A percentile compares a stretch with the other conserved stretches of the same genome.
phyloP scores from a whole-genome alignment of 768 basidiomycete species.

The Tylopilus rubrobrunneus region DNA sequence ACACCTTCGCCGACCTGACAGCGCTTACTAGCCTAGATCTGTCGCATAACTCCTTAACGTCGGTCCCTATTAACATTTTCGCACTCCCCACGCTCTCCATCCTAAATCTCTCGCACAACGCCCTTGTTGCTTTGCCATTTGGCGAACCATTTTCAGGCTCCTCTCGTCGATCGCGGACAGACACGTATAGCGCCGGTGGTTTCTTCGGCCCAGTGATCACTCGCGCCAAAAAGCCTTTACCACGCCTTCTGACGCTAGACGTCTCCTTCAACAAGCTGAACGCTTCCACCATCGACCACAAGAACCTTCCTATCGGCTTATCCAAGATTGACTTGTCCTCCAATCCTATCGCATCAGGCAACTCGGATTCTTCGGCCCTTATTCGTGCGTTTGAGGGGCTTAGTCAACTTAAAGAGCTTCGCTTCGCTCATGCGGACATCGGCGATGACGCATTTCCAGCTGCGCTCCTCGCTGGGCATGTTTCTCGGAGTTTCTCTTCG shows the following conservation, averaged over 20 bases:
- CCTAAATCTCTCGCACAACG: conserved; percentile 73
- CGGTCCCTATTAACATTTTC: conserved; percentile 62
- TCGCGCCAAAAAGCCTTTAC: conserved; percentile 62
- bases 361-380: conserved; percentile 28
- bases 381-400: conserved; percentile 47
- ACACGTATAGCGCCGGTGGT: conserved; percentile 39
- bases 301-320: conserved; percentile 49
- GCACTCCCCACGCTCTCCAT: conserved; percentile 62
- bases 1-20: conserved; percentile 64
- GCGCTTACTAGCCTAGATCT: conserved; percentile 66
- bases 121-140: conserved; percentile 57
- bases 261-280: conserved; percentile 64
- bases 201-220: conserved; percentile 64
- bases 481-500: conserved; percentile 41
- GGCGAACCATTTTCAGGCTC: conserved; percentile 47
- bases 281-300: conserved; percentile 50
- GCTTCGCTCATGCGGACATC: conserved; percentile 53
- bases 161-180: conserved; percentile 18
- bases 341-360: conserved; percentile 56
- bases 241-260: conserved; percentile 60
- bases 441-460: conserved; percentile 55
- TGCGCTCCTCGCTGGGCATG: conserved; percentile 12
- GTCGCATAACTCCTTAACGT: conserved; percentile 64
- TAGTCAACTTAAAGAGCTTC: conserved; percentile 52
- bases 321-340: conserved; percentile 59